A percentile compares a stretch with the other conserved stretches of the same genome.
phyloP scores from a whole-genome alignment of 1,284 basidiomycete genomes.

The Porodaedalea pini region DNA sequence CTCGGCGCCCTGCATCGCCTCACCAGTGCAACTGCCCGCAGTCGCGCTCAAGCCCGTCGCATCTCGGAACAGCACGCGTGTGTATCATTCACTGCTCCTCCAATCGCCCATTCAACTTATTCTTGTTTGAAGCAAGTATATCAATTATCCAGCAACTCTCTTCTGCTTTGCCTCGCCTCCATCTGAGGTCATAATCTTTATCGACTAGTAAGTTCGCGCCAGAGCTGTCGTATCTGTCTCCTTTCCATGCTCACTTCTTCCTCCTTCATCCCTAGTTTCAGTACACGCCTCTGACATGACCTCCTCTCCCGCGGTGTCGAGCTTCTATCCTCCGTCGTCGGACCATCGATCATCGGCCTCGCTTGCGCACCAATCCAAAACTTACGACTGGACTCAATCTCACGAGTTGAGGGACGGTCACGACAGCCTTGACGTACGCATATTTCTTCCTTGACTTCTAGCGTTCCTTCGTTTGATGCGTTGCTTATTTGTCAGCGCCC shows the following conservation, averaged over 20 bases:
- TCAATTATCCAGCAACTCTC: constrained; percentile 10
- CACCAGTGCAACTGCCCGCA: constrained; percentile 16
- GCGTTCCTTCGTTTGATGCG: constrained; percentile 4
- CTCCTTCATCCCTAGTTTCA: constrained; percentile 40
- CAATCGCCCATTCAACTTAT: constrained; percentile 17
- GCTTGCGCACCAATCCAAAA: constrained; percentile 37
- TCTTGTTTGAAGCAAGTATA: constrained; percentile 21
- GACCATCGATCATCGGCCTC: constrained; percentile 41
- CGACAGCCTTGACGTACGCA: constrained; percentile 15
- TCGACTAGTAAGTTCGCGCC: constrained; percentile 12
- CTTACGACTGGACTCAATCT: constrained; percentile 38
- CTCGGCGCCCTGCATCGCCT: constrained; percentile 27
- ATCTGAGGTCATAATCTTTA: constrained; percentile 17
- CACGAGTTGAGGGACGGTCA: constrained; percentile 16
- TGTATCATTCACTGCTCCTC: background rate
- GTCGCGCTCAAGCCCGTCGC: constrained; percentile 18
- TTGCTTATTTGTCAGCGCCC: constrained; percentile 15
- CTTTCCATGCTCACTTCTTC: constrained; percentile 24
- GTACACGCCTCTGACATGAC: constrained; percentile 60
- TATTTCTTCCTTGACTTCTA: background rate
- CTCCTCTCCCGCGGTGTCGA: constrained; percentile 37
- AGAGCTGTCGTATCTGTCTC: constrained; percentile 11
- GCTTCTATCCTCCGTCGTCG: constrained; percentile 37
- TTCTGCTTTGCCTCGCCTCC: constrained; percentile 5
- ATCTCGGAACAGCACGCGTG: background rate